Percentiles rank a stretch among this genome's conserved stretches.
Evolutionary conservation across 2,329 filamentous ascomycete species (phyloP).

Genomic region (Cladosporium cucumerinum): DNA sequence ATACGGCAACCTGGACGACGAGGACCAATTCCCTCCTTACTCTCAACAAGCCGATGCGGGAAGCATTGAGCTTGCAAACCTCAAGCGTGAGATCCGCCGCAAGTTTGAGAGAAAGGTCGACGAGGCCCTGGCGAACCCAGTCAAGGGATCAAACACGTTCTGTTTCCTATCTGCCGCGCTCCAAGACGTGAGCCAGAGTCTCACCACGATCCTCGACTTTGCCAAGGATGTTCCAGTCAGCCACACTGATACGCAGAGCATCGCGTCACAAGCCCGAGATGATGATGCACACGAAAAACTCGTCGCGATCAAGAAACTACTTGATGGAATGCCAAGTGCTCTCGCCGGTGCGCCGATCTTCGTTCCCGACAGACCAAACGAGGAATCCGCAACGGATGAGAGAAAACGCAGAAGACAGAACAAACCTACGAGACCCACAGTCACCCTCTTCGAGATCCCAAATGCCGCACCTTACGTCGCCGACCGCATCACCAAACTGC

Average conservation of each 20-base stretch:
- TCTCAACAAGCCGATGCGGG: conserved; percentile 18
- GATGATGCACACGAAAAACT: background rate
- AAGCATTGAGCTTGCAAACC: conserved; percentile 18
- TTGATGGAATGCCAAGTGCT: background rate
- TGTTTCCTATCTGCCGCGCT: background rate
- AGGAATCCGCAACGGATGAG: background rate
- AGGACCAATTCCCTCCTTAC: conserved; percentile 21
- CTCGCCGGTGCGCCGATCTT: background rate
- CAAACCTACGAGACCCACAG: background rate
- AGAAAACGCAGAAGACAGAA: background rate
- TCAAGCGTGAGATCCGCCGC: conserved; percentile 20
- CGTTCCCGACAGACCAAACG: background rate
- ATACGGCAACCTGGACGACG: conserved; percentile 26
- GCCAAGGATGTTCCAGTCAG: background rate
- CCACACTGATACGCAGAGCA: background rate
- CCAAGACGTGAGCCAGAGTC: background rate
- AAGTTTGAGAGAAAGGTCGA: conserved; percentile 13
- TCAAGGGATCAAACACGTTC: background rate
- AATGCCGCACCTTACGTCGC: conserved; percentile 16
- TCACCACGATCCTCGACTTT: background rate
- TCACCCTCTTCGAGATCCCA: background rate
- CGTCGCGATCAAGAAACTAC: background rate
- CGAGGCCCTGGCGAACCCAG: background rate
- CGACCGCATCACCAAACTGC: conserved; percentile 20
- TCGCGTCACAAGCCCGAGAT: too few relatives aligned